Percentiles rank a stretch among this genome's conserved stretches.
Conservation (phyloP, 2,329 filamentous ascomycete genomes). For the Pyrenophora graminea region DNA sequence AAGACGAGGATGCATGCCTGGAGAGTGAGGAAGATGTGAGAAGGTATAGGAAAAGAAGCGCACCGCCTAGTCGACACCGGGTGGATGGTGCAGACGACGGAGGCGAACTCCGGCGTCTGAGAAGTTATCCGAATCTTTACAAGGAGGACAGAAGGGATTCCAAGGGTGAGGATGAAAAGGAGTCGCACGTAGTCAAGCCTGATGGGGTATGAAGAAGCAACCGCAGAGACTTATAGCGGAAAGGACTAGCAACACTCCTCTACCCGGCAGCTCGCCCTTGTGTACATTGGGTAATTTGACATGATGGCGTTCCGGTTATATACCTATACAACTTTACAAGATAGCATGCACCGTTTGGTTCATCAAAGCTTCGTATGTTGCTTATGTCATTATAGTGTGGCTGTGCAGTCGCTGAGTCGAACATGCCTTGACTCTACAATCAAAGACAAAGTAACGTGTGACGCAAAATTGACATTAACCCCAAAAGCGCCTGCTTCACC, state of each 20-base stretch:
- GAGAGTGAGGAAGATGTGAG: conserved; percentile 33
- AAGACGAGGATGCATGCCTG: conserved; percentile 26
- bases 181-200: not conserved
- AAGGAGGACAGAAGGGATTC: conserved; percentile 25
- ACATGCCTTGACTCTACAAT: not conserved
- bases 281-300: not conserved
- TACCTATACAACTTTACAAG: not conserved
- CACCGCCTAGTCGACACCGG: conserved; percentile 40
- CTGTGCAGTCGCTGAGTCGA: not conserved
- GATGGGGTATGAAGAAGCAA: not conserved
- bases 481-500: not conserved
- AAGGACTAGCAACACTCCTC: not conserved
- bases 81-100: conserved; percentile 21
- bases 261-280: not conserved
- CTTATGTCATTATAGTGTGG: conserved; percentile 4
- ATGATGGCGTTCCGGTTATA: not conserved
- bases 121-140: conserved; percentile 45
- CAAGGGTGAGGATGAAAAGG: conserved; percentile 6
- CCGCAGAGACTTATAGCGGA: not conserved
- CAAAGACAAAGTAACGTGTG: not conserved
- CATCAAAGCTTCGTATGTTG: not conserved
- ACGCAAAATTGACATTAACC: not conserved
- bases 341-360: not conserved
- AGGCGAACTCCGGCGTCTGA: conserved; percentile 39
- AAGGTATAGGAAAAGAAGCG: conserved; percentile 39